These are phyloP conservation scores for Vitis vinifera DNA, from an alignment of 164 flowering plant species.

Conservation along the genomic window DNA sequence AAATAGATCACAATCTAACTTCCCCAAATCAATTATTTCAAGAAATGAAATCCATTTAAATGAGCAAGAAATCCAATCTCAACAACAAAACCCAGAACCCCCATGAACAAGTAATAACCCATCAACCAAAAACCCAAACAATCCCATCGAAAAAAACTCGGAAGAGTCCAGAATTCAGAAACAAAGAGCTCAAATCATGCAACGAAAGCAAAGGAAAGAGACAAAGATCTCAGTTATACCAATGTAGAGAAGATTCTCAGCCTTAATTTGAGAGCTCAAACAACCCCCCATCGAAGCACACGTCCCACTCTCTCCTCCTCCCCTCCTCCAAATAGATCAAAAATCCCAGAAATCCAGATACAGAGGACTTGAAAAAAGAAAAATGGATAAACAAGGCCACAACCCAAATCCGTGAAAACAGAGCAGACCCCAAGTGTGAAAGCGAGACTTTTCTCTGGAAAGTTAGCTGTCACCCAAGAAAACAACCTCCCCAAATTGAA, in stretches of 20 bases:
- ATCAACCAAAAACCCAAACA: too few relatives aligned
- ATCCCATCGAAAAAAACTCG: too few relatives aligned
- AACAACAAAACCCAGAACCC: too few relatives aligned
- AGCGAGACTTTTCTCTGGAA: background rate
- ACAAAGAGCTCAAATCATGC: background rate
- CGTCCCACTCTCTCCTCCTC: background rate
- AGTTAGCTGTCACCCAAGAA: conserved; percentile 13
- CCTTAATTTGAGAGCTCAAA: conserved; percentile 47
- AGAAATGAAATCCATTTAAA: too few relatives aligned
- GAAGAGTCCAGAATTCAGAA: too few relatives aligned
- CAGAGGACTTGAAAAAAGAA: background rate
- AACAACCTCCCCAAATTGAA: conserved; percentile 1
- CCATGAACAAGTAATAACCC: too few relatives aligned
- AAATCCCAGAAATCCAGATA: background rate
- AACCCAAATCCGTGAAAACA: conserved; percentile 1
- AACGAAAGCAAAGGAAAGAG: conserved; percentile 2
- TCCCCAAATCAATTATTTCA: too few relatives aligned
- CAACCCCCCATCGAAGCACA: conserved; percentile 50
- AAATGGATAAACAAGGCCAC: background rate
- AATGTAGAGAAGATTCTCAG: conserved; percentile 44
- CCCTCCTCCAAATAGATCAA: conserved; percentile 1
- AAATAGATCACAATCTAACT: too few relatives aligned
- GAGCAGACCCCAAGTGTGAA: conserved; percentile 9
- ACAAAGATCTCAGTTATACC: conserved; percentile 20
- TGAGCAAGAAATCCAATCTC: too few relatives aligned